Conservation (phyloP, 768 basidiomycete genomes). For the Panaeolus papilionaceus region DNA sequence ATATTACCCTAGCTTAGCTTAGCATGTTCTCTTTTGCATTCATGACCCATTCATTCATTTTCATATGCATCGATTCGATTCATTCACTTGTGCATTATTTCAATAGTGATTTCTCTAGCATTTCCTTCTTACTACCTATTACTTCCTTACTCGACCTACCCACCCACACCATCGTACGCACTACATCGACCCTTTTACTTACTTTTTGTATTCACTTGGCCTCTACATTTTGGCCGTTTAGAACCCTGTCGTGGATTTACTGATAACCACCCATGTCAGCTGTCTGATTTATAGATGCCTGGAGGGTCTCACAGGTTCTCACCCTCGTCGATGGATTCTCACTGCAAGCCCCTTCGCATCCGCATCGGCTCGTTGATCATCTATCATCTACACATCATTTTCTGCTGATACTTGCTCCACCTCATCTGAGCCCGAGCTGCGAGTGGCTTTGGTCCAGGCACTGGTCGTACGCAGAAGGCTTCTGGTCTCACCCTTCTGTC, state of each 20-base stretch:
- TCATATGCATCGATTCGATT: background rate
- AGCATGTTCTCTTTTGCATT: background rate
- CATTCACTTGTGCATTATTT: background rate
- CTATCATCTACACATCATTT: background rate
- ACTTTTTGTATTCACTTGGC: background rate
- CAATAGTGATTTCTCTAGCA: background rate
- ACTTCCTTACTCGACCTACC: background rate
- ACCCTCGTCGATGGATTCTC: background rate
- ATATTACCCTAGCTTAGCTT: background rate
- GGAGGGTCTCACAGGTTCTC: background rate
- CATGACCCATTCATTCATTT: slow-evolving; percentile 1
- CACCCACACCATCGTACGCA: background rate
- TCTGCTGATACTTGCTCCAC: too few species aligned
- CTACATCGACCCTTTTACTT: background rate
- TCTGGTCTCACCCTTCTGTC: too few species aligned
- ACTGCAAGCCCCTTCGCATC: background rate
- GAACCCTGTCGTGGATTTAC: background rate
- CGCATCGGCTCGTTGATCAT: background rate
- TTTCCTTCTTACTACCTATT: background rate
- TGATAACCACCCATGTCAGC: background rate
- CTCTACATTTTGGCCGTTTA: background rate
- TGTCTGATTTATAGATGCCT: background rate
- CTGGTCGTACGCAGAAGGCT: too few species aligned
- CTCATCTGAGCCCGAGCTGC: too few species aligned
- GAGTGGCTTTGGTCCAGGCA: too few species aligned